Base-by-base conservation (phyloP, 2,329 filamentous ascomycete species). In the Simplicillium sp. region DNA sequence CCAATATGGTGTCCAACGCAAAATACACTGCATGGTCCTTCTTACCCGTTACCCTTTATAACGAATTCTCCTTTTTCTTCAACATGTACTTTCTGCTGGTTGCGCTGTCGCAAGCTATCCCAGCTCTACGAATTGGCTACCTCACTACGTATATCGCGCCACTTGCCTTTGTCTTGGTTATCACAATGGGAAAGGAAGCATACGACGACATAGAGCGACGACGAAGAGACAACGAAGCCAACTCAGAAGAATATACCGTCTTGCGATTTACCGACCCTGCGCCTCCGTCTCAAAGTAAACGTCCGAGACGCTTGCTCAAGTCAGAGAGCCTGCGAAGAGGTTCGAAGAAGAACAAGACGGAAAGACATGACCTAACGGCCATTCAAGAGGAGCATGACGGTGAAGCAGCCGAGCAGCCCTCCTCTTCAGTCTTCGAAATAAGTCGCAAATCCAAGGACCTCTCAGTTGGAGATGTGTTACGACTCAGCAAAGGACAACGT, bases 61-160 rank as follows among this genome's bases (percentile, higher is more conserved):
- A 97, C 65, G 92, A 98, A 58, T 98, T 98, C 60, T 96, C 90
- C 44, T 98, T 97, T 69, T 98, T 98, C 66, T 95, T 98, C 73
- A 98, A 98, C 73, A 87, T 97, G 71, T 98, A 98, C 60, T 98
- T 98, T 60, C 71, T 98, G 42, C 79, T 97, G 18, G 92, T 98
- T 38, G 94, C 92, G 7, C 65, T 97, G 38, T 97, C 90, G 31
- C 92, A 98, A 64, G 82, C 87, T 34, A 89, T 98, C 54, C 89
- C 88, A 4, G 77, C 85, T 16, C 66, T 98, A 41, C 80, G 88
- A 41, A 96, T 98, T 49, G 92, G 92, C 42, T 97, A 96, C 60
- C 75, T 98, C 46, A 86, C 86, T 25, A 97, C 92, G 2, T 98
- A 98, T 54, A 80, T 97, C 58, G 89, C 86, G 15, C 92, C 92